Conservation (phyloP, 2,329 filamentous ascomycete species). For the Ophiostoma piceae region DNA sequence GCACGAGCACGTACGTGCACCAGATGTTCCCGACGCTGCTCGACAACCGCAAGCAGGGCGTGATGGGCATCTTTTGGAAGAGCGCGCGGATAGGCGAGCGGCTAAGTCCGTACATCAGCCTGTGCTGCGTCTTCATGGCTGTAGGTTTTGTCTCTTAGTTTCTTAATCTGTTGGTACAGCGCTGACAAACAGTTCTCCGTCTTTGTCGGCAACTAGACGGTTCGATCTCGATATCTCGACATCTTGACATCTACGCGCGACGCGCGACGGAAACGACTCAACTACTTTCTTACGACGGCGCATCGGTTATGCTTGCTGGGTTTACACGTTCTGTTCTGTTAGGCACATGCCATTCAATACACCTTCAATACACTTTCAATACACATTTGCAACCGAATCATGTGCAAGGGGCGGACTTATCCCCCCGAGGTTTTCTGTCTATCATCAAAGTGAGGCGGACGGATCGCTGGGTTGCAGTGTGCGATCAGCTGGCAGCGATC, state of each 20-base stretch:
- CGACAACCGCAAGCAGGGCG: constrained; percentile 83
- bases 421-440: background rate
- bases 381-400: background rate
- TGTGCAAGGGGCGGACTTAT: background rate
- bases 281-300: background rate
- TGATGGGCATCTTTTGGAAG: constrained; percentile 92
- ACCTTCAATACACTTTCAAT: background rate
- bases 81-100: constrained; percentile 87
- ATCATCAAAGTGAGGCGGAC: background rate
- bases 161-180: too few relatives aligned
- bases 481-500: too few relatives aligned
- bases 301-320: constrained; percentile 1
- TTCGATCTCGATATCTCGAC: background rate
- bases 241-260: background rate
- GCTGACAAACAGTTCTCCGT: constrained; percentile 25
- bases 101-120: constrained; percentile 88
- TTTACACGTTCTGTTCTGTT: constrained; percentile 4
- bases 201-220: constrained; percentile 24
- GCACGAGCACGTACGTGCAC: constrained; percentile 91
- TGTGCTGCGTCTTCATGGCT: constrained; percentile 92
- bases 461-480: background rate
- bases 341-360: background rate
- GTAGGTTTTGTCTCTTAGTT: constrained; percentile 41
- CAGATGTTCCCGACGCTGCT: constrained; percentile 83
- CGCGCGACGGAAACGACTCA: background rate